Percentiles rank a stretch among this genome's conserved stretches.
phyloP scores from a whole-genome alignment of 176 grass and related monocot genomes.

The Phyllostachys edulis region DNA sequence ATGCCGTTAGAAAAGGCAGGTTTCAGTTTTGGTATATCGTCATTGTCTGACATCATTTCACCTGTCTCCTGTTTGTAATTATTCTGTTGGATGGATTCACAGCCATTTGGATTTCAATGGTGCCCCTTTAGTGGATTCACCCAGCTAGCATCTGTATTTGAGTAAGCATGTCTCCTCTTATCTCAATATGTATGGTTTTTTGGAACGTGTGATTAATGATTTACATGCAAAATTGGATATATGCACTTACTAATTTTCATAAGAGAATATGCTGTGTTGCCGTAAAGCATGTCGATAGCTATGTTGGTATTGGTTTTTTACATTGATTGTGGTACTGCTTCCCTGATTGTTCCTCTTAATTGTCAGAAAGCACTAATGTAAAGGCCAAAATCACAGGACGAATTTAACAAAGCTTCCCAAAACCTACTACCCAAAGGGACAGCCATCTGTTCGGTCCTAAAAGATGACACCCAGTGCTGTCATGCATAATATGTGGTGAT shows the following conservation, averaged over 20 bases:
- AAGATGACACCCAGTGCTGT: slow-evolving; percentile 6
- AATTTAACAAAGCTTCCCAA: slow-evolving; percentile 21
- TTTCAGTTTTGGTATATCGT: slow-evolving; percentile 17
- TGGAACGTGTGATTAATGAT: slow-evolving; percentile 14
- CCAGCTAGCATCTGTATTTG: slow-evolving; percentile 82
- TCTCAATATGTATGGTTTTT: slow-evolving; percentile 8
- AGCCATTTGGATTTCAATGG: slow-evolving; percentile 98
- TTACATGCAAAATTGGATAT: slow-evolving; percentile 14
- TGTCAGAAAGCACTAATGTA: slow-evolving; percentile 9
- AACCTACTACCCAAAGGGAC: slow-evolving; percentile 1
- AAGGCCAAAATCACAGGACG: neutral
- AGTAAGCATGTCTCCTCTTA: slow-evolving; percentile 66
- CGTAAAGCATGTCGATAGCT: neutral
- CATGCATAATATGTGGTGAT: slow-evolving; percentile 22
- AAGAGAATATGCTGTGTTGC: neutral
- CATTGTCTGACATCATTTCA: slow-evolving; percentile 15
- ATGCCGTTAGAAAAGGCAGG: slow-evolving; percentile 16
- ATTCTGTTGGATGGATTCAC: slow-evolving; percentile 42
- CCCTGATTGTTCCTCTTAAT: neutral
- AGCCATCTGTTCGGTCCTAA: neutral
- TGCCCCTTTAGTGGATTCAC: slow-evolving; percentile 91
- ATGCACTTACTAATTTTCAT: neutral
- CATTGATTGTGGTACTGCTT: neutral
- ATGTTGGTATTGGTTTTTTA: neutral
- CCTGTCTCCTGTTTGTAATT: slow-evolving; percentile 24